Conservation (phyloP, 305 asterid genomes). For the Rubia balearica region DNA sequence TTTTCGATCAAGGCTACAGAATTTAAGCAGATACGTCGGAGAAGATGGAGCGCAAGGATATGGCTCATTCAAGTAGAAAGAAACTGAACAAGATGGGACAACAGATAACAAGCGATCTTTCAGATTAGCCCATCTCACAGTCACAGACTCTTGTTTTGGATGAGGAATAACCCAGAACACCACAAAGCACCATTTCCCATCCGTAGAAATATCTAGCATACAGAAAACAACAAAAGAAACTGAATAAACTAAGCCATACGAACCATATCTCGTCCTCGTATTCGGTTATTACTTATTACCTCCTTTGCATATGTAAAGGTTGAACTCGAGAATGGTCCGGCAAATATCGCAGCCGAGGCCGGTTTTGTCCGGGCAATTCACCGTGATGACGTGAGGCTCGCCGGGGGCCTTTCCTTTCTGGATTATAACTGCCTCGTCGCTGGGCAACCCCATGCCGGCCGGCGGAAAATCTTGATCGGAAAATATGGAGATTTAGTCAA, state of each 20-base stretch:
- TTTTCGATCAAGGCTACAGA: conserved; percentile 48
- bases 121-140: conserved; percentile 57
- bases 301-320: conserved; percentile 62
- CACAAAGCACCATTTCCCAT: conserved; percentile 82
- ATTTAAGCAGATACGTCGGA: conserved; percentile 53
- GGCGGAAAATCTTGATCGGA: background rate
- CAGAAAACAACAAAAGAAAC: background rate
- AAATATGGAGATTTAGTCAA: background rate
- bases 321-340: conserved; percentile 59
- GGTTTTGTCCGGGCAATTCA: conserved; percentile 65
- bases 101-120: conserved; percentile 59
- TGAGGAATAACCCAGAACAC: conserved; percentile 63
- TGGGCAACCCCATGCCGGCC: conserved; percentile 34
- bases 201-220: conserved; percentile 67
- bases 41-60: conserved; percentile 30
- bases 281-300: conserved; percentile 24
- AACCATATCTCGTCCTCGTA: too few relatives aligned
- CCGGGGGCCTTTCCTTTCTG: conserved; percentile 53
- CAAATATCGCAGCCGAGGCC: conserved; percentile 76
- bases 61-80: conserved; percentile 42
- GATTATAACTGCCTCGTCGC: conserved; percentile 58
- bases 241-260: background rate
- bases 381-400: conserved; percentile 63
- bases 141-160: conserved; percentile 35
- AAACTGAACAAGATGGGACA: conserved; percentile 49